Base-by-base conservation (phyloP, 257 asterid species). In the Solanum clarkiae region DNA sequence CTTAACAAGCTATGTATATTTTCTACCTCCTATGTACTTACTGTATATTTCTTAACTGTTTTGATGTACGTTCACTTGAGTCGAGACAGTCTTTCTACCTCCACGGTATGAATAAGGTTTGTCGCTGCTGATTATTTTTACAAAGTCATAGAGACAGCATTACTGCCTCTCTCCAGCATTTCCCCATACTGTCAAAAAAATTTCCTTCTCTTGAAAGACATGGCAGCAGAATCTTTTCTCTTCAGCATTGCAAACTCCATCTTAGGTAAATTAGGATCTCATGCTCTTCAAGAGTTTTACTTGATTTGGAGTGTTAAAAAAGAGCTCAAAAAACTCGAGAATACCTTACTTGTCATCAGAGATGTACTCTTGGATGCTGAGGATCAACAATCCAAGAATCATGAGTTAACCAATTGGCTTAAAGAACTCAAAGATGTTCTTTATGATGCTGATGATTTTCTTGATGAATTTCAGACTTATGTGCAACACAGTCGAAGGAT, bases 371-470 rank as follows among this genome's bases (percentile, higher is more conserved):
- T 70, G 45, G 80, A 83, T 66, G 85, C 80, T 83, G 85, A 66
- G 15, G 49, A 49, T n/a, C 63, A 83, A 4, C 40, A 65, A 49
- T 17, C 79, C 36, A 3, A 83, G 66, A 70, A 77, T 29, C 82
- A 77, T 26, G 82, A 15, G 82, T 26, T 86, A 66, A 72, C 56
- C 20, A 15, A 49, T 60, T 86, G 88, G 86, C 86, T 86, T 29
- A n/a, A 59, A n/a, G 86, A 82, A 70, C 84, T 86, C 3, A 80
- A 82, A 53, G 86, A 72, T 86, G 80, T 86, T 29, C 84, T 85
- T 18, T 82, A 86, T 72, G 88, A 60, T 59, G 66, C 70, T 77
- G 80, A 86, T 56, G 88, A 86, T 54, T 68, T 70, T 14, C 80
- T 86, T 7, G 86, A 86, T 62, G 86, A 86, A 15, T 29, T 86